These are phyloP conservation scores for Backusella psychrophila DNA, from an alignment of 192 early-diverging fungal species.

Conservation along the genomic window DNA sequence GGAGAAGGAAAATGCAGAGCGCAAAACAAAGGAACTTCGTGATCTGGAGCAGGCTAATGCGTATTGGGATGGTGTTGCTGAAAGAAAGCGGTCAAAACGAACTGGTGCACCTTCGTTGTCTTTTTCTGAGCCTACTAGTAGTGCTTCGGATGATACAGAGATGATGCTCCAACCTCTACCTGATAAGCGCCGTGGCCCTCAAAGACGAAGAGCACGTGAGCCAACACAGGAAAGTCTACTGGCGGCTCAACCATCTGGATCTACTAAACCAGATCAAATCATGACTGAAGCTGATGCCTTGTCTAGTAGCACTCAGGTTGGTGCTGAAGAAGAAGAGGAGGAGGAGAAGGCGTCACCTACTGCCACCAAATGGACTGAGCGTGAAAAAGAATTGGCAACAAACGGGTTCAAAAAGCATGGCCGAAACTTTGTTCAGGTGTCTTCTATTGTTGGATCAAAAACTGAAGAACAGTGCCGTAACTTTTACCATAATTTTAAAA, in stretches of 20 bases:
- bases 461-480: slow-evolving; percentile 76
- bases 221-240: background rate
- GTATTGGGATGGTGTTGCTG: slow-evolving; percentile 35
- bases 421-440: slow-evolving; percentile 70
- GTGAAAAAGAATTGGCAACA: slow-evolving; percentile 59
- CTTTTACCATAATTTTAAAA: slow-evolving; percentile 75
- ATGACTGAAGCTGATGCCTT: slow-evolving; percentile 14
- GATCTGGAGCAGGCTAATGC: slow-evolving; percentile 44
- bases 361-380: slow-evolving; percentile 50
- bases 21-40: slow-evolving; percentile 44
- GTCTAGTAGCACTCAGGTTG: background rate
- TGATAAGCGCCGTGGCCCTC: background rate
- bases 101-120: background rate
- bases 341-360: slow-evolving; percentile 22
- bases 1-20: slow-evolving; percentile 39
- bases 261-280: background rate
- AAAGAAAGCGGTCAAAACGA: slow-evolving; percentile 11
- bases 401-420: slow-evolving; percentile 65
- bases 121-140: background rate
- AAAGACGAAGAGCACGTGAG: slow-evolving; percentile 13
- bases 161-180: background rate
- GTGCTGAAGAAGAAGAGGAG: slow-evolving; percentile 15
- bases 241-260: background rate
- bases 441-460: slow-evolving; percentile 71
- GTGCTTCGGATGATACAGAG: background rate